Base-by-base conservation (phyloP, 2,329 filamentous ascomycete genomes). In the Diaporthe citrichinensis region DNA sequence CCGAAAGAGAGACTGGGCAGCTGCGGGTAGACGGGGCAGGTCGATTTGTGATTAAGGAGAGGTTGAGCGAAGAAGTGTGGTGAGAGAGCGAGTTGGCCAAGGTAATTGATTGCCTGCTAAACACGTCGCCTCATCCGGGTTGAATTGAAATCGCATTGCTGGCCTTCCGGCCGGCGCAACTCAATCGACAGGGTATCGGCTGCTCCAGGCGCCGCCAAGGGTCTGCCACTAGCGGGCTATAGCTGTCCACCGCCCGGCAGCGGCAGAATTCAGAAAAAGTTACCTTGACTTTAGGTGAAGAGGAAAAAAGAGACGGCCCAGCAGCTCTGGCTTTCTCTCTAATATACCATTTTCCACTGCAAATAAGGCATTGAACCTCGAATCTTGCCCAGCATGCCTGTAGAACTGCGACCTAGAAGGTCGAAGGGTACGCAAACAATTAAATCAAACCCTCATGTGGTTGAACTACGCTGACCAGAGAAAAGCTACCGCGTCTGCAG, bases 361-460 rank as follows among this genome's bases (percentile, higher is more conserved):
- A 53, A 73, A 73, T 23, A 53, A 65, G 57, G 20, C 36, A 46
- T 69, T 61, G 28, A 41, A 15, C 41, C 12, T 23, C 62, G 34
- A 73, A 51, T n/a, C 7, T 46, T 73, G 57, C 71, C 39, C 61
- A 73, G 31, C 23, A 76, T 76, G 36, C 36, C 36, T 46, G 75
- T 74, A 57, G 75, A 76, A 76, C 46, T 76, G 17, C 72, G 75
- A 76, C 75, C 75, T 41, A 76, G 75, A 53, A 76, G 68, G 68
- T 61, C 73, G 15, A 75, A 57, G 68, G 68, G 75, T 76, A 73
- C 65, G 69, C 31, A 28, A 25, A 55, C 23, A 23, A 55, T 25
- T 4, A 10, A 9, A n/a, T 17, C n/a, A 4, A 36, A n/a, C 9
- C 15, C 55, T 20, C n/a, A 46, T 4, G n/a, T 25, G 10, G 7